A percentile compares a stretch with the other conserved stretches of the same genome.
phyloP scores from a whole-genome alignment of 2,329 filamentous ascomycete genomes.

The Colletotrichum sp. region DNA sequence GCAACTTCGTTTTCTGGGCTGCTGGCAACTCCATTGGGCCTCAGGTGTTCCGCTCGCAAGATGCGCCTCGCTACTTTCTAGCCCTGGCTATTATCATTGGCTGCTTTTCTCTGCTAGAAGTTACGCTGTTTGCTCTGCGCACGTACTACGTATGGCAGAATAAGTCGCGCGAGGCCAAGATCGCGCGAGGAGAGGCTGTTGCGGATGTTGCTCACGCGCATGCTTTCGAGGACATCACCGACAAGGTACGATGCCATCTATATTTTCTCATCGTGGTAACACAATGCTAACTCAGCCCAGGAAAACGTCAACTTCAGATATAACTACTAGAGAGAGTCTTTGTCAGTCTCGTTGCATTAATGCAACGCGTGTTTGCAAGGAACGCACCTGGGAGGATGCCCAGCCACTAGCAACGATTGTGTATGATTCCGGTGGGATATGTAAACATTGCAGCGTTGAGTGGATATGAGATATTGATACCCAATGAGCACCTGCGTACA shows the following conservation, averaged over 20 bases:
- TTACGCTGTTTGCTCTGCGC: neutral
- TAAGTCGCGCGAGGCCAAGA: constrained; percentile 3
- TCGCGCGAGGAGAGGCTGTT: neutral
- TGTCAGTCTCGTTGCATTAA: neutral
- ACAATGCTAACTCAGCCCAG: neutral
- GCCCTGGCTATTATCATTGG: neutral
- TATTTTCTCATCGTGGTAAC: constrained; percentile 35
- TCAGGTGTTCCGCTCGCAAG: constrained; percentile 38
- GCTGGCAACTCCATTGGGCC: constrained; percentile 47
- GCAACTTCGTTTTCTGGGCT: constrained; percentile 46
- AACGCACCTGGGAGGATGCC: neutral
- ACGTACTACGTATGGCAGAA: constrained; percentile 16
- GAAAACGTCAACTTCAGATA: constrained; percentile 15
- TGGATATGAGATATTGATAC: neutral
- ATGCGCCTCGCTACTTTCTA: constrained; percentile 36
- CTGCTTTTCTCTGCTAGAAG: neutral
- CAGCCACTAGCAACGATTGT: neutral
- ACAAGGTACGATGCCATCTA: constrained; percentile 64
- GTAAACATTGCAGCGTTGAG: neutral
- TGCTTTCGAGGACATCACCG: constrained; percentile 68
- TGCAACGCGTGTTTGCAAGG: neutral
- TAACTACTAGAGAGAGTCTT: neutral
- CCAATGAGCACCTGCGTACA: neutral
- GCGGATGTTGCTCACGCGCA: constrained; percentile 32
- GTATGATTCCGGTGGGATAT: neutral